Base-by-base conservation (phyloP, 352 stramenopile species). In the Pythium pectinolyticum region DNA sequence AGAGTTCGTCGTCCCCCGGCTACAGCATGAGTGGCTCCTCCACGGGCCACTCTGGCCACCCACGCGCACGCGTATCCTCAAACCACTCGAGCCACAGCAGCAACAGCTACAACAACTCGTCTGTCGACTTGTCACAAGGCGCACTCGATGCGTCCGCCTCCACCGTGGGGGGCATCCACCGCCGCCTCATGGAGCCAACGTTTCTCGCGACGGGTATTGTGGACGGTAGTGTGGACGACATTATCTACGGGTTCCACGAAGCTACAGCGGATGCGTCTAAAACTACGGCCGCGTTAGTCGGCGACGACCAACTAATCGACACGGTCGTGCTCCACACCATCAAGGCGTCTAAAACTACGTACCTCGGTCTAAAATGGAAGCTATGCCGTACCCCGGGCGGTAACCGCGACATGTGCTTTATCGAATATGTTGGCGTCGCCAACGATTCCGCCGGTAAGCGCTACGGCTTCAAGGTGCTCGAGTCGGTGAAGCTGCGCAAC, bases 281-380 rank as follows among this genome's bases (percentile, higher is more conserved):
- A 53, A 32, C 30, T 1, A 67, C 84, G 25, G 58, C 69, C 20
- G 69, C 79, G 5, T 82, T 86, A 51, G 53, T 81, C 0, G 71
- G 65, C 45, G 79, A 83, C 47, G 74, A 89, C 51, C 79, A 75
- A 47, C 67, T 90, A 31, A 82, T 90, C 28, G 82, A 90, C 49
- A 82, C 75, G 22, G 77, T 76, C 35, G 82, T 85, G 58, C 59
- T 90, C 14, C 77, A 88, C 43, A 86, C 77, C 0, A 66, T 90
- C 49, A 74, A 78, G 27, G 61, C 77, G 40, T 78, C 73, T 31
- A 77, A 73, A 15, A 76, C 77, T 24, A 83, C 77, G 27, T 88
- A 87, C 52, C 63, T 89, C 37, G 80, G 82, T 15, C 75, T 90
- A 57, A 90, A 90, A 72, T 90, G 82, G 82, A 88, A 86, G 53